phyloP scores from a whole-genome alignment of 345 rosid species.

The Excoecaria agallocha region DNA sequence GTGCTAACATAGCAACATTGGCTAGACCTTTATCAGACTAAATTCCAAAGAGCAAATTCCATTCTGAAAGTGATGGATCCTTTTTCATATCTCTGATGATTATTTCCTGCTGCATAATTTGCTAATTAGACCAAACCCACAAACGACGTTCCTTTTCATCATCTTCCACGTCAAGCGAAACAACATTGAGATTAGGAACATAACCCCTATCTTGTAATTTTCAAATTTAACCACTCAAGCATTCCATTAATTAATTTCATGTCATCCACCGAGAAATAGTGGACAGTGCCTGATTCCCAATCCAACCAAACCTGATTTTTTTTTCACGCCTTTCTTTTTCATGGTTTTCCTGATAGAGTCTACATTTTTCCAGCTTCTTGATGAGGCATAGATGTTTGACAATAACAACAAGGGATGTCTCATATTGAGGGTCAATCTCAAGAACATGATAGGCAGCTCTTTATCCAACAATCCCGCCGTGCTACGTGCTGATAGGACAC shows the following conservation, averaged over 20 bases:
- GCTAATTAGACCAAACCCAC: constrained; percentile 65
- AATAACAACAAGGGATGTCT: constrained; percentile 69
- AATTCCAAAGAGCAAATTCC: constrained; percentile 52
- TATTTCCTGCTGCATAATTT: constrained; percentile 58
- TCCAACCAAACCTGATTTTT: constrained; percentile 89
- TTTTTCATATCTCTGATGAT: constrained; percentile 75
- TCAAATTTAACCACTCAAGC: constrained; percentile 81
- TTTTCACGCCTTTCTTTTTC: constrained; percentile 66
- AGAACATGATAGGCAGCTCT: constrained; percentile 63
- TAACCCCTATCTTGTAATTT: constrained; percentile 61
- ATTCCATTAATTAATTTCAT: constrained; percentile 67
- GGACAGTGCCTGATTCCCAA: constrained; percentile 59
- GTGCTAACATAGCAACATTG: neutral
- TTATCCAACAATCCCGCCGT: constrained; percentile 60
- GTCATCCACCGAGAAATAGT: constrained; percentile 66
- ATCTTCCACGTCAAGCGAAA: constrained; percentile 55
- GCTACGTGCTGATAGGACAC: constrained; percentile 82
- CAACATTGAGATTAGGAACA: constrained; percentile 49
- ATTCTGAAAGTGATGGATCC: constrained; percentile 70
- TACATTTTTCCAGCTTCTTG: constrained; percentile 62
- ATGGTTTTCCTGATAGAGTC: constrained; percentile 63
- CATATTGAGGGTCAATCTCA: constrained; percentile 68
- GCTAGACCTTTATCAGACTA: neutral
- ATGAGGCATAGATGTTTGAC: constrained; percentile 72
- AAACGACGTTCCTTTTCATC: constrained; percentile 57